Conservation (phyloP, 2,329 filamentous ascomycete species). For the Exophiala aquamarina region DNA sequence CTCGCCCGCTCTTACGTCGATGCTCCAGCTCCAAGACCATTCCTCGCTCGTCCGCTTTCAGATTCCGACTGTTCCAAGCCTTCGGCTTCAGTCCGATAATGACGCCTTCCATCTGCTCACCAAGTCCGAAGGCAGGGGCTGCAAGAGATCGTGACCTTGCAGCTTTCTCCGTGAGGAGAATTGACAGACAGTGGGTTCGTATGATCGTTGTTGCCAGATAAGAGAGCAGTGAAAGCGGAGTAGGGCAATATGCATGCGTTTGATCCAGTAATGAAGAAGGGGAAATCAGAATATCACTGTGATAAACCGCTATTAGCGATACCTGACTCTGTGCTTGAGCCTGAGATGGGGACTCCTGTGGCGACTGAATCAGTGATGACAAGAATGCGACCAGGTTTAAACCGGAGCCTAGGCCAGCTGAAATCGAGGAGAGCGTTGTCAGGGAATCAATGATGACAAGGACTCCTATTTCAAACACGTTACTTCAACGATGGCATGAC, state of each 20-base stretch:
- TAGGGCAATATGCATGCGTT: conserved; percentile 53
- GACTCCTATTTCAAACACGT: conserved; percentile 5
- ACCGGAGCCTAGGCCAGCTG: conserved; percentile 12
- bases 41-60: conserved; percentile 42
- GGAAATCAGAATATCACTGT: conserved; percentile 70
- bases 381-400: conserved; percentile 67
- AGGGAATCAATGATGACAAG: conserved; percentile 26
- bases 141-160: conserved; percentile 73
- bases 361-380: conserved; percentile 65
- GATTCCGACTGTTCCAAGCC: not conserved
- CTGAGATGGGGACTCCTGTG: conserved; percentile 23
- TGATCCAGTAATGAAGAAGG: conserved; percentile 22
- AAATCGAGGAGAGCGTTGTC: conserved; percentile 17
- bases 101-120: conserved; percentile 75
- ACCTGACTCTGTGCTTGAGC: conserved; percentile 41
- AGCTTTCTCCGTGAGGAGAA: conserved; percentile 71
- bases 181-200: conserved; percentile 68
- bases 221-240: conserved; percentile 69
- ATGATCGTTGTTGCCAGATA: conserved; percentile 91
- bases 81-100: conserved; percentile 60
- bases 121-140: conserved; percentile 76
- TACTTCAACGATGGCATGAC: not conserved
- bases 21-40: conserved; percentile 84
- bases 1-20: conserved; percentile 75
- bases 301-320: conserved; percentile 77